phyloP scores from a whole-genome alignment of 257 asterid species.

The Solanum habrochaites region DNA sequence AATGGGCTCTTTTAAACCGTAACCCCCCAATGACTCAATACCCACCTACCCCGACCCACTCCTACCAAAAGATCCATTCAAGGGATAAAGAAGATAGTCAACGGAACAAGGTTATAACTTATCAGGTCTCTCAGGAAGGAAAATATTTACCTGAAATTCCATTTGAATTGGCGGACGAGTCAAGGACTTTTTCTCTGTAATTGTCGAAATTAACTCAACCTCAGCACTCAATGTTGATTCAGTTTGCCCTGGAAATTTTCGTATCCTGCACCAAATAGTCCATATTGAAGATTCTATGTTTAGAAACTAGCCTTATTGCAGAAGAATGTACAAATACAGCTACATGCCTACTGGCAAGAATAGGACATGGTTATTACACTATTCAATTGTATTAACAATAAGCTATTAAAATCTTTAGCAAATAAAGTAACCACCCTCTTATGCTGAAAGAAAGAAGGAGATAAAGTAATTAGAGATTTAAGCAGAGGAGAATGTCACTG shows the following conservation, averaged over 20 bases:
- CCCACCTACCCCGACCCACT: too few relatives aligned
- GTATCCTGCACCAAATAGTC: slow-evolving; percentile 47
- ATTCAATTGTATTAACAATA: too few relatives aligned
- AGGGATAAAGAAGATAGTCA: not conserved
- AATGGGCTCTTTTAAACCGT: not conserved
- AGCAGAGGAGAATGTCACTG: too few relatives aligned
- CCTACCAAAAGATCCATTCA: not conserved
- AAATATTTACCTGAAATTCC: slow-evolving; percentile 84
- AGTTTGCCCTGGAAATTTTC: slow-evolving; percentile 98
- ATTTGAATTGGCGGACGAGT: slow-evolving; percentile 98
- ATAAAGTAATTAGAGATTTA: too few relatives aligned
- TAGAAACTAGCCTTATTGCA: not conserved
- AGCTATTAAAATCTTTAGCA: not conserved
- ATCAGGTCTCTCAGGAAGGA: not conserved
- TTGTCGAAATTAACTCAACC: slow-evolving; percentile 90
- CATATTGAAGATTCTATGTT: not conserved
- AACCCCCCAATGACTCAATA: not conserved
- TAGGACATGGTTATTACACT: not conserved
- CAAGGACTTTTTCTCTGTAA: slow-evolving; percentile 93
- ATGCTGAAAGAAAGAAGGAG: too few relatives aligned
- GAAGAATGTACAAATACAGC: not conserved
- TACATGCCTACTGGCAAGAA: not conserved
- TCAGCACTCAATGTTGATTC: slow-evolving; percentile 98
- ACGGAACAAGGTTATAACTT: not conserved
- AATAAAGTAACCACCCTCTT: not conserved